These are phyloP conservation scores for Dothideomycetidae sp. DNA, from an alignment of 2,329 filamentous ascomycete genomes.

Conservation along the genomic window DNA sequence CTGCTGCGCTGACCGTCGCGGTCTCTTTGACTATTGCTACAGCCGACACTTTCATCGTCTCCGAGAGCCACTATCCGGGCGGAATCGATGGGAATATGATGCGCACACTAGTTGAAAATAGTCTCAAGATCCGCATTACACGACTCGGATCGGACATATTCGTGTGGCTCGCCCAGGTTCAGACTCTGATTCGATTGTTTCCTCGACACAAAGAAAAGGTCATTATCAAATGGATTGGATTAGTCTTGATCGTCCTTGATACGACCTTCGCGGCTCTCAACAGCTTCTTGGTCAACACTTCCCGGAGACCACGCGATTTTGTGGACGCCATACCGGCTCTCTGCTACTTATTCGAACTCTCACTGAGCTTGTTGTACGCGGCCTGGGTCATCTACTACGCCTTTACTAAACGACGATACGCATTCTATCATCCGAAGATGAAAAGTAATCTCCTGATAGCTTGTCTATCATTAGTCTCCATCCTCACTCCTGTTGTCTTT, in stretches of 20 bases:
- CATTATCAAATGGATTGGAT: constrained; percentile 97
- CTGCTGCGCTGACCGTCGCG: constrained; percentile 48
- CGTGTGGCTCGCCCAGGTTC: constrained; percentile 91
- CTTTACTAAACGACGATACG: constrained; percentile 79
- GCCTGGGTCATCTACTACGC: constrained; percentile 91
- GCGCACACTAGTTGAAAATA: constrained; percentile 66
- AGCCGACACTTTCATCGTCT: constrained; percentile 75
- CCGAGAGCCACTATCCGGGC: constrained; percentile 62
- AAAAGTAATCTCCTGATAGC: constrained; percentile 76
- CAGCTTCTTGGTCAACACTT: constrained; percentile 54
- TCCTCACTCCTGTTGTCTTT: constrained; percentile 80
- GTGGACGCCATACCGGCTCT: constrained; percentile 81
- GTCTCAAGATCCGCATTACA: constrained; percentile 75
- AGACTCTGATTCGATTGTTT: constrained; percentile 89
- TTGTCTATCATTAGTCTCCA: constrained; percentile 60
- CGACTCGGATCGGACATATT: constrained; percentile 92
- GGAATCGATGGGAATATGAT: constrained; percentile 69
- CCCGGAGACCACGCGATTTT: constrained; percentile 55
- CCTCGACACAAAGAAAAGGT: constrained; percentile 94
- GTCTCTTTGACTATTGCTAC: constrained; percentile 90
- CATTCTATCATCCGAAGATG: constrained; percentile 83
- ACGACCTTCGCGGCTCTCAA: constrained; percentile 84
- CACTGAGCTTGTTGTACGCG: constrained; percentile 74
- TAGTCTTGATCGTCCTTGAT: constrained; percentile 81
- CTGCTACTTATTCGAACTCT: constrained; percentile 79